Evolutionary conservation across 257 asterid species (phyloP).

Genomic region (Solanum ossicruentum): DNA sequence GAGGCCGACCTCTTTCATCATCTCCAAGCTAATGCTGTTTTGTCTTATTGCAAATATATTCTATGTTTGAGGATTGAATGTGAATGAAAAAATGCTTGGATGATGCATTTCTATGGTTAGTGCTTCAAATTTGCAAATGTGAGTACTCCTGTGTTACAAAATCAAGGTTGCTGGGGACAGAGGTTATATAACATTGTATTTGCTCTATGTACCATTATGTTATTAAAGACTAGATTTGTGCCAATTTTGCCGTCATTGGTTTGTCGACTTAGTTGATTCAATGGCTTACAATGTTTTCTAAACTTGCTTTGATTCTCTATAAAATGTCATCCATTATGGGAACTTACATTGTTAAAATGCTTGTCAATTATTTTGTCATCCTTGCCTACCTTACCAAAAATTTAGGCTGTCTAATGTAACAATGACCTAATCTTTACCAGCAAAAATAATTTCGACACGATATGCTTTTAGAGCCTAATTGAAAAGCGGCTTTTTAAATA

Average conservation of each 20-base stretch:
- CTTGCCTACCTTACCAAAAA: not conserved
- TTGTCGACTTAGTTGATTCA: not conserved
- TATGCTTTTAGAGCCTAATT: no score
- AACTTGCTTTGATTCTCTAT: not conserved
- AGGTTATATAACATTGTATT: not conserved
- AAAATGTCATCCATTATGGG: not conserved
- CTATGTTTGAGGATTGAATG: not conserved
- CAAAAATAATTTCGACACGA: not conserved
- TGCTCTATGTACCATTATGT: not conserved
- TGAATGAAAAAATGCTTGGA: not conserved
- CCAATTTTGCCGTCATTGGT: not conserved
- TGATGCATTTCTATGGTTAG: not conserved
- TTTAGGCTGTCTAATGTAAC: not conserved
- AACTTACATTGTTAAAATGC: not conserved
- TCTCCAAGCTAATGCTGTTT: not conserved
- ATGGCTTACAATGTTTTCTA: not conserved
- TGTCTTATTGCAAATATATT: not conserved
- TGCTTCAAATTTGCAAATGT: not conserved
- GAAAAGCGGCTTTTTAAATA: no score
- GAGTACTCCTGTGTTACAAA: no score
- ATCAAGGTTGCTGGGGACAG: not conserved
- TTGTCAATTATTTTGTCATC: not conserved
- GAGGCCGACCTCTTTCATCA: constrained; percentile 60
- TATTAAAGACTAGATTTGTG: not conserved
- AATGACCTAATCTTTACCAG: not conserved